Evolutionary conservation across 2,329 filamentous ascomycete species (phyloP).

Genomic region (Ascochyta lentis): DNA sequence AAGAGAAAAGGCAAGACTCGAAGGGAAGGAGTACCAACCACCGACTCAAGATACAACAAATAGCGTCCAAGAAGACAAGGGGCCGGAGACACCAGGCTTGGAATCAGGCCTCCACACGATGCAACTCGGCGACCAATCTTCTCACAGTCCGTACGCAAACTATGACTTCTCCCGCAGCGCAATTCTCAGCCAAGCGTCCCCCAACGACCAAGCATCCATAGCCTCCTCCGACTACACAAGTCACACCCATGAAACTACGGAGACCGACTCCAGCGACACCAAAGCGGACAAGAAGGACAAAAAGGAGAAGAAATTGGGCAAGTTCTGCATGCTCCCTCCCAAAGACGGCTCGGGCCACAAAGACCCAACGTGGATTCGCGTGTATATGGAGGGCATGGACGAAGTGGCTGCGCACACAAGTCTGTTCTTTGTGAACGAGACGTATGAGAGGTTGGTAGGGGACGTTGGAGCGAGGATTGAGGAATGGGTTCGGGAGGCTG

Average conservation of each 20-base stretch:
- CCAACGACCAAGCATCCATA: conserved; percentile 31
- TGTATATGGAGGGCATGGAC: conserved; percentile 83
- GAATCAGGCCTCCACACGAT: conserved; percentile 35
- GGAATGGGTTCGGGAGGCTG: conserved; percentile 72
- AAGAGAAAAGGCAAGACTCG: conserved; percentile 10
- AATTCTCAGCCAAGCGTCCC: conserved; percentile 36
- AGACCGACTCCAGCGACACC: conserved; percentile 2
- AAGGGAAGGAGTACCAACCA: conserved; percentile 35
- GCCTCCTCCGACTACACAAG: conserved; percentile 31
- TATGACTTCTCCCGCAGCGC: conserved; percentile 42
- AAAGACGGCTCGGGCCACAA: conserved; percentile 61
- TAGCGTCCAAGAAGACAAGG: conserved; percentile 7
- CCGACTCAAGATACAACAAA: conserved; percentile 12
- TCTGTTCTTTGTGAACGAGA: conserved; percentile 75
- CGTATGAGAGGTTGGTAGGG: conserved; percentile 78
- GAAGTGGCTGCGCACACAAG: conserved; percentile 86
- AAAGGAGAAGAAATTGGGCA: conserved; percentile 65
- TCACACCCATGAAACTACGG: conserved; percentile 25
- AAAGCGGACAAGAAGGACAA: conserved; percentile 11
- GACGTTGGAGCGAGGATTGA: conserved; percentile 73
- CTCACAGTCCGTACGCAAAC: conserved; percentile 29
- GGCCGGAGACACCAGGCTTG: conserved; percentile 19
- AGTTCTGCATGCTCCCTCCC: conserved; percentile 79
- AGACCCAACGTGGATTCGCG: conserved; percentile 77
- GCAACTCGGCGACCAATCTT: conserved; percentile 22